Evolutionary conservation across 2,329 filamentous ascomycete genomes (phyloP).

Genomic region (Chrysoporthe austroafricana): DNA sequence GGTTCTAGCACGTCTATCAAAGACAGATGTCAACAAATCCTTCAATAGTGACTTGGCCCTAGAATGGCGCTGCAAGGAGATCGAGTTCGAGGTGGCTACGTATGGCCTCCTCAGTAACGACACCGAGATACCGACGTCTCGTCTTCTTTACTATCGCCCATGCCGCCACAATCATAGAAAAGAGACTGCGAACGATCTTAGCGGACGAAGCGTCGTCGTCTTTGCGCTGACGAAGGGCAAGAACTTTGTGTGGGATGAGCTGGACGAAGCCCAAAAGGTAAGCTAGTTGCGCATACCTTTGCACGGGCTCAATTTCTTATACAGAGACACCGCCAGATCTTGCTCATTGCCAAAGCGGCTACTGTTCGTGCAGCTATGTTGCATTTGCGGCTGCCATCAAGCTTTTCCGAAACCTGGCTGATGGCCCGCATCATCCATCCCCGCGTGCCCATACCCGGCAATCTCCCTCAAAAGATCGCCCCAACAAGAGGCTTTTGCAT

Average conservation of each 20-base stretch:
- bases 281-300: neutral
- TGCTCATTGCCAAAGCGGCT: neutral
- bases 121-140: neutral
- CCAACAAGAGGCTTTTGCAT: constrained; percentile 4
- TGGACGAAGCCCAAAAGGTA: neutral
- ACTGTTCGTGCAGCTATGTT: neutral
- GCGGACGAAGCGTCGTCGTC: neutral
- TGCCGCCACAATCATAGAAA: neutral
- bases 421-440: neutral
- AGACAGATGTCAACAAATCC: neutral
- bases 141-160: neutral
- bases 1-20: neutral
- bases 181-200: neutral
- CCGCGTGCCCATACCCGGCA: neutral
- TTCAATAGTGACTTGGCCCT: neutral
- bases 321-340: neutral
- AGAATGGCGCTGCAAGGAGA: neutral
- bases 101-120: neutral
- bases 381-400: neutral
- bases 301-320: neutral
- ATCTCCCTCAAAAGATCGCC: neutral
- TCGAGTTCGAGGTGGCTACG: neutral
- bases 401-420: neutral
- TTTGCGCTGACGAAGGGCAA: constrained; percentile 6
- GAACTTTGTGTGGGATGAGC: neutral